phyloP scores from a whole-genome alignment of 108 stramenopile species.

The Fragilariopsis cylindrus region DNA sequence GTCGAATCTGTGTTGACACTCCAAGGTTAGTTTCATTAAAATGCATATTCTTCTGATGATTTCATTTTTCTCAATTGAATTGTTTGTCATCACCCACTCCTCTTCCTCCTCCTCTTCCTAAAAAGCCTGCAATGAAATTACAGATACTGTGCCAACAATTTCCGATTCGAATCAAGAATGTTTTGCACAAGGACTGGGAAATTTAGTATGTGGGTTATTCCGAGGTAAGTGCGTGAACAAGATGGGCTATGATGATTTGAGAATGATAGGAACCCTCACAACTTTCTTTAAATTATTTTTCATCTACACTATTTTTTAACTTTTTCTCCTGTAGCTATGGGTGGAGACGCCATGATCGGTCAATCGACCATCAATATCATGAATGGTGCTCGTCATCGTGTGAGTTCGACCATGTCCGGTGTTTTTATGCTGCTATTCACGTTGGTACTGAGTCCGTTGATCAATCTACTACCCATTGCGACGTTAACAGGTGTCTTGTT shows the following conservation, averaged over 20 bases:
- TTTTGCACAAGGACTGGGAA: conserved; percentile 60
- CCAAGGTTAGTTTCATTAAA: conserved; percentile 2
- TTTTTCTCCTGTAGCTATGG: conserved; percentile 38
- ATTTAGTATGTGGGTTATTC: conserved; percentile 48
- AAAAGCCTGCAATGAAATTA: conserved; percentile 53
- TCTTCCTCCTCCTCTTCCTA: no score
- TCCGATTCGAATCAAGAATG: conserved; percentile 52
- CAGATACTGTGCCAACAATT: conserved; percentile 50
- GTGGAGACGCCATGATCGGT: conserved; percentile 67
- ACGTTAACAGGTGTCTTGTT: conserved; percentile 62
- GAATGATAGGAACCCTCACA: background rate
- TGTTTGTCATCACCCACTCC: no score
- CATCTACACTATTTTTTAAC: background rate
- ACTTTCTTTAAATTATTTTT: no score
- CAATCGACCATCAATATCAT: conserved; percentile 66
- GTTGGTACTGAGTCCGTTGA: conserved; percentile 41
- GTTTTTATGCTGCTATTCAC: conserved; percentile 58
- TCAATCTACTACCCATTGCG: conserved; percentile 47
- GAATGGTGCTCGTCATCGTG: conserved; percentile 56
- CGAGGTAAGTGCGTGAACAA: conserved; percentile 13
- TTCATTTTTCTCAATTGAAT: no score
- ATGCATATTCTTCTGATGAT: no score
- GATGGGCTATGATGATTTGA: background rate
- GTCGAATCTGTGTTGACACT: conserved; percentile 61
- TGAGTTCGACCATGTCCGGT: conserved; percentile 49